These are phyloP conservation scores for Macrocybe gigantea DNA, from an alignment of 768 basidiomycete species.

Conservation along the genomic window DNA sequence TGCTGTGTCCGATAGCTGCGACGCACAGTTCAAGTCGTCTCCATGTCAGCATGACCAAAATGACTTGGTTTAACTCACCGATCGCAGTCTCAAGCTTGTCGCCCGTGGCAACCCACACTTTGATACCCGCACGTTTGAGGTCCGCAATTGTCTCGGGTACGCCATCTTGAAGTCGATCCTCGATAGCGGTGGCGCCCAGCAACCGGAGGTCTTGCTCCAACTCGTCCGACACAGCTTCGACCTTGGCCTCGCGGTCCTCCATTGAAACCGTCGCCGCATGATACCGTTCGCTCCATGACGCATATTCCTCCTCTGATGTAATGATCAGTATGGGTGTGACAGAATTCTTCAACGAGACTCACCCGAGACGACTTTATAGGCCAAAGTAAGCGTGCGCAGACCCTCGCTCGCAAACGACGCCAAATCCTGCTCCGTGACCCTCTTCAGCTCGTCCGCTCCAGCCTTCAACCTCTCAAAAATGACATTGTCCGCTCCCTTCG, in stretches of 20 bases:
- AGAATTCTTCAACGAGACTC: conserved; percentile 14
- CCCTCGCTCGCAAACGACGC: conserved; percentile 83
- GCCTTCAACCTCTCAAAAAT: conserved; percentile 82
- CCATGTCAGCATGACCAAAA: too few species aligned
- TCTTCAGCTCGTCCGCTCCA: conserved; percentile 61
- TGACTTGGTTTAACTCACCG: conserved; percentile 32
- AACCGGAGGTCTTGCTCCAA: conserved; percentile 78
- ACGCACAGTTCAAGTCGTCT: neutral
- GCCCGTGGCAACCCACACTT: conserved; percentile 97
- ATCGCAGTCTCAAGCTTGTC: conserved; percentile 99
- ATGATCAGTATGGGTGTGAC: neutral
- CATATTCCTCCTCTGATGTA: conserved; percentile 63
- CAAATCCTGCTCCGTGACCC: conserved; percentile 74
- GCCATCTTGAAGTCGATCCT: conserved; percentile 95
- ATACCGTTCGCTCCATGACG: conserved; percentile 75
- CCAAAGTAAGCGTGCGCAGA: conserved; percentile 86
- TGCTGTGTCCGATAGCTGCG: conserved; percentile 92
- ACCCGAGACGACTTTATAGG: conserved; percentile 78
- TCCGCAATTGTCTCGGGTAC: conserved; percentile 97
- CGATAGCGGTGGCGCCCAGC: conserved; percentile 95
- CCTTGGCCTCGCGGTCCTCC: conserved; percentile 71
- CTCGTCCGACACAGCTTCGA: conserved; percentile 75
- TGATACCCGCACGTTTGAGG: conserved; percentile 93
- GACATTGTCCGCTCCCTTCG: conserved; percentile 94
- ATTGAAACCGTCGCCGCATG: conserved; percentile 74